These are phyloP conservation scores for Lipomyces orientalis DNA, from an alignment of 805 yeast species.

Conservation along the genomic window DNA sequence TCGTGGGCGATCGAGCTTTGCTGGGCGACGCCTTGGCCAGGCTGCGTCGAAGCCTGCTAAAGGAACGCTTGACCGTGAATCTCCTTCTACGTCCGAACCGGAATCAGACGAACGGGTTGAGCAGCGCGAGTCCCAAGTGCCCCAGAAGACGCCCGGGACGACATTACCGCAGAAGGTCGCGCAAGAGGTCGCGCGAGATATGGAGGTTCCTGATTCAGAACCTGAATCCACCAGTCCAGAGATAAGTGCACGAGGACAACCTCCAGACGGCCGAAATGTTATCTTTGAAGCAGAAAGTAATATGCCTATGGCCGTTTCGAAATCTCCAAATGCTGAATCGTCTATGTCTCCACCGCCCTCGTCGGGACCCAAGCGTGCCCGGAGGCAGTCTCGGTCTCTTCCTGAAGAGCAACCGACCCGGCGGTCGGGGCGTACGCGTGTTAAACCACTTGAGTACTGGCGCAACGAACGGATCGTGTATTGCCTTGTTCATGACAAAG, in stretches of 20 bases:
- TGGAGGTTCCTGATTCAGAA: not conserved
- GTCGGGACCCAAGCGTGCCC: not conserved
- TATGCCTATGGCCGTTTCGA: not conserved
- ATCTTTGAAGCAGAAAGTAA: not conserved
- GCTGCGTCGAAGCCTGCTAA: not conserved
- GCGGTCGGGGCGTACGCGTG: constrained; percentile 24
- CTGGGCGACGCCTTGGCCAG: not conserved
- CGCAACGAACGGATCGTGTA: constrained; percentile 78
- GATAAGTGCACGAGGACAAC: not conserved
- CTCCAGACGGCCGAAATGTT: not conserved
- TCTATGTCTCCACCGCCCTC: not conserved
- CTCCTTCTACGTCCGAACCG: not conserved
- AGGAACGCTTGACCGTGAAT: not conserved
- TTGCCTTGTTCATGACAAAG: constrained; percentile 41
- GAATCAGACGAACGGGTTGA: not conserved
- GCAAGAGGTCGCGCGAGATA: not conserved
- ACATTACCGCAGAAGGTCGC: not conserved
- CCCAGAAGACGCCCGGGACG: not conserved
- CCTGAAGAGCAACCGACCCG: constrained; percentile 8
- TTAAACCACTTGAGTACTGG: constrained; percentile 79
- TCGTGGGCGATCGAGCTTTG: not conserved
- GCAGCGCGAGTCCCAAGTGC: not conserved
- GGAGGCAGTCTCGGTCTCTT: not conserved
- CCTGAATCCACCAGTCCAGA: constrained; percentile 3
- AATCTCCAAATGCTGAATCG: not conserved